Base-by-base conservation (phyloP, 495 filamentous ascomycete species). In the Talaromyces adpressus region DNA sequence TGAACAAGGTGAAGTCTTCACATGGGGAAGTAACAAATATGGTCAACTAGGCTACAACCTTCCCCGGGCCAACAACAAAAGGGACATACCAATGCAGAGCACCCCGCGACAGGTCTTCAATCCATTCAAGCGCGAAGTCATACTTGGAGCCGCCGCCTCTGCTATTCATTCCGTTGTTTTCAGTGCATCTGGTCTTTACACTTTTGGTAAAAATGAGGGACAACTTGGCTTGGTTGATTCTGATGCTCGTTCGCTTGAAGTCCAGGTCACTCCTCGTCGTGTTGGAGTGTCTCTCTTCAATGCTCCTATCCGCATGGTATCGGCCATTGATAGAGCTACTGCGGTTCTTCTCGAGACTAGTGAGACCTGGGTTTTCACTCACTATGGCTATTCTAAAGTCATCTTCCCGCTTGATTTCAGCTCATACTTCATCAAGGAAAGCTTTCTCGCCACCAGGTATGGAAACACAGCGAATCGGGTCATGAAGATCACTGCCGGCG, bases 121-220 rank as follows among this genome's bases (percentile, higher is more conserved):
- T 8, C 84, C 91, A 0, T 76, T 98, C 65, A 98, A 97, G 70
- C 86, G 91, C 67, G 95, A 98, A 71, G 69, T 76, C 2, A 84
- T 97, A 22, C 69, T 90, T 30, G 95, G 95, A 9, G 86, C 88
- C 54, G 92, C 94, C 3, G 93, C 93, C n/a, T 97, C 93, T 7
- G 81, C 91, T 0, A 87, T 95, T 18, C 94, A 98, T 72, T 97
- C 92, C 0, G 92, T 94, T 8, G 91, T 91, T 4, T 89, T 94
- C 68, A 97, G 91, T 4, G 78, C 80, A 2, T 82, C 85, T 2
- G 91, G 92, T 23, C 77, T 98, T 5, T 98, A 89, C 70, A 96
- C 91, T 4, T 98, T 95, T 80, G 94, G 94, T 20, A 96, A 94
- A 73, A 98, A 98, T 66, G 86, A 95, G 66, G 94, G 94, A 23